Base-by-base conservation (phyloP, 2,329 filamentous ascomycete genomes). In the Ophiostoma ulmi region DNA sequence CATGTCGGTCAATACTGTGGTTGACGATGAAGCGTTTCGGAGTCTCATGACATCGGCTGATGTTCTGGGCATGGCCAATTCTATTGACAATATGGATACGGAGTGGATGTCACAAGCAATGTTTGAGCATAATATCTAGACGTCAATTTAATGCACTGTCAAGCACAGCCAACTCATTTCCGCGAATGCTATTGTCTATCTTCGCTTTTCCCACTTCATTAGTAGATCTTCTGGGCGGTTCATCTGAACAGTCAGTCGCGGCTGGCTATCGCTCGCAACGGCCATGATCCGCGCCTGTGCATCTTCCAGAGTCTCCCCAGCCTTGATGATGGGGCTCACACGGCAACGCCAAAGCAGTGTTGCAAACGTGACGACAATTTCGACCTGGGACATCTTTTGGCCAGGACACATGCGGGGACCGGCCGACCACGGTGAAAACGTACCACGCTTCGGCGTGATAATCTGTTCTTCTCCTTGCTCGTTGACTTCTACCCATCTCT, bases 351-450 rank as follows among this genome's bases (percentile, higher is more conserved):
- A 73, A 41, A 84, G 77, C 14, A 85, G 73, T 1, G 79, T 78
- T 71, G 80, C 75, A 35, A 87, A 74, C 2, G 83, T 80, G 14
- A 80, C 80, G 4, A 81, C 80, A 75, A 86, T 86, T 75, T 87
- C 85, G 1, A 87, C 84, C 76, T 87, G 83, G 1, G 84, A 79
- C 79, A 87, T 84, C 74, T 85, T 86, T 78, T 83, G 79, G 0
- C 85, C 85, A 0, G 84, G 83, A 74, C 85, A 87, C 4, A 82
- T 76, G 5, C 85, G 76, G 13, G 84, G 83, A 0, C 85, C 84
- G 3, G 73, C 75, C 0, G 82, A 81, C 83, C 84, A 87, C 0
- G 84, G 80, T 1, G 82, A 63, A 72, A 81, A 87, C 0, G 77
- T 76, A 0, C 81, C 82, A 58, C 79, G 80, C 0, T 77, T 73